A percentile compares a stretch with the other conserved stretches of the same genome.
Evolutionary conservation across 257 asterid species (phyloP).

Genomic region (Penstemon davidsonii): DNA sequence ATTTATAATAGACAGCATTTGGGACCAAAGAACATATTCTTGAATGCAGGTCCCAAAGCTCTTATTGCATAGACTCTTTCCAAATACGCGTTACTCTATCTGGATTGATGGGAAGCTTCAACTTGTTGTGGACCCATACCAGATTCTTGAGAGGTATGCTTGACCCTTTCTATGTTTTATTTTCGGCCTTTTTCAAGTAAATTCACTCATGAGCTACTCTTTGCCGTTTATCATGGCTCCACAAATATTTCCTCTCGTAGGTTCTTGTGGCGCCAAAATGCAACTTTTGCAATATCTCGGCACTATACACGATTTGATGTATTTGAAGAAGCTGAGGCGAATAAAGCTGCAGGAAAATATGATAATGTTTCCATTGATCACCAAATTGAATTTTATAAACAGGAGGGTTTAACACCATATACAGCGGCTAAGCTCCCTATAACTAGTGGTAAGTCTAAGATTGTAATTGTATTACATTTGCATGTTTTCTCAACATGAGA

Average conservation of each 20-base stretch:
- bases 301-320: slow-evolving; percentile 91
- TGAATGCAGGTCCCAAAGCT: slow-evolving; percentile 86
- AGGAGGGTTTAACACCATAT: slow-evolving; percentile 88
- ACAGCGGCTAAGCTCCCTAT: slow-evolving; percentile 85
- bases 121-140: slow-evolving; percentile 94
- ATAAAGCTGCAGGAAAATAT: slow-evolving; percentile 87
- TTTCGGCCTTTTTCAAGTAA: slow-evolving; percentile 4
- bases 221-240: slow-evolving; percentile 8
- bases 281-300: slow-evolving; percentile 87
- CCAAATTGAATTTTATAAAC: slow-evolving; percentile 77
- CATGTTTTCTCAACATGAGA: slow-evolving; percentile 18
- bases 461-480: slow-evolving; percentile 13
- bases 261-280: slow-evolving; percentile 93
- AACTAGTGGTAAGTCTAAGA: slow-evolving; percentile 70
- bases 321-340: slow-evolving; percentile 94
- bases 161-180: slow-evolving; percentile 17
- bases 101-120: slow-evolving; percentile 98
- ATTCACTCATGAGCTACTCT: background rate
- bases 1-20: background rate
- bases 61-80: slow-evolving; percentile 87
- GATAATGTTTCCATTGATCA: slow-evolving; percentile 70
- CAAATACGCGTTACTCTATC: slow-evolving; percentile 79
- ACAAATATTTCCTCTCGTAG: slow-evolving; percentile 39
- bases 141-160: slow-evolving; percentile 83
- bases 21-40: slow-evolving; percentile 20